These are phyloP conservation scores for Xylaria sp. DNA, from an alignment of 2,329 filamentous ascomycete genomes.

Conservation along the genomic window DNA sequence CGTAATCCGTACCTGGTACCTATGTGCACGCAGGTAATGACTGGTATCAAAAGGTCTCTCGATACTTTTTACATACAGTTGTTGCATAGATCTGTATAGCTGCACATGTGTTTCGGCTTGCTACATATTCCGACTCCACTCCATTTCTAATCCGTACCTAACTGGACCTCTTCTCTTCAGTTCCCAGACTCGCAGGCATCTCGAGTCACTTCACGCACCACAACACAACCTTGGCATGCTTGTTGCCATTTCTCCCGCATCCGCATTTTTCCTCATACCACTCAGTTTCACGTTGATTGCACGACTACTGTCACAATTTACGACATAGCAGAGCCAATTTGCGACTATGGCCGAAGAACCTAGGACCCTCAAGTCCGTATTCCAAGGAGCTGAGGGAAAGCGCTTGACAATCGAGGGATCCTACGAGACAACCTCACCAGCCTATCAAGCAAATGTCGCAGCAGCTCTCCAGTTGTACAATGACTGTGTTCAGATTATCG, in stretches of 20 bases:
- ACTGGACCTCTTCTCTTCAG: no score
- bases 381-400: constrained; percentile 46
- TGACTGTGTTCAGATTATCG: constrained; percentile 63
- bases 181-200: no score
- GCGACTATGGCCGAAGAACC: constrained; percentile 38
- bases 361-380: constrained; percentile 46
- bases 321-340: not conserved
- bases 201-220: no score
- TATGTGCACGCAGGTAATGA: no score
- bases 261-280: not conserved
- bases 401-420: constrained; percentile 56
- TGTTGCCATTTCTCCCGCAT: not conserved
- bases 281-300: not conserved
- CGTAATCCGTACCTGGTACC: no score
- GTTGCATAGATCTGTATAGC: no score
- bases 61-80: no score
- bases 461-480: constrained; percentile 66
- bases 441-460: constrained; percentile 63
- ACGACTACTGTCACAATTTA: not conserved
- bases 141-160: no score
- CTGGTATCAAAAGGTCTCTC: no score
- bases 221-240: not conserved
- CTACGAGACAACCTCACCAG: constrained; percentile 58
- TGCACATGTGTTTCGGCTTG: no score
- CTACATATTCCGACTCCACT: no score